These are phyloP conservation scores for Rosa rugosa DNA, from an alignment of 306 rosid genomes.

Conservation along the genomic window DNA sequence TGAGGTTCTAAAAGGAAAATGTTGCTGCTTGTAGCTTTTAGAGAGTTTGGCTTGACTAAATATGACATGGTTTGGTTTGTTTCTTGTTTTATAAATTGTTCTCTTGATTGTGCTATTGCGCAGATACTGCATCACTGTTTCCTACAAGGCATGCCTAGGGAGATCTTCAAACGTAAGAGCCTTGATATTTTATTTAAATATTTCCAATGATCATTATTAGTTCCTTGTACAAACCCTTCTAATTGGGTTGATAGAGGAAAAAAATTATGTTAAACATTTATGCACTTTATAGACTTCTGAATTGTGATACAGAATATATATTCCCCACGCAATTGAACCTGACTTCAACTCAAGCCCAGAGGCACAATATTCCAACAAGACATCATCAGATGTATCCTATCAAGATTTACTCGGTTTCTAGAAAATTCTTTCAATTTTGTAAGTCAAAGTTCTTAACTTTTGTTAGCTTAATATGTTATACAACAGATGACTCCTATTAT, in stretches of 20 bases:
- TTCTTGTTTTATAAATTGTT: no score
- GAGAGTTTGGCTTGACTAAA: no score
- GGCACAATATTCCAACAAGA: conserved; percentile 1
- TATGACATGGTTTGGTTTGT: no score
- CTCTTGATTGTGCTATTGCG: no score
- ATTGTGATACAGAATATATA: neutral
- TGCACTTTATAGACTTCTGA: neutral
- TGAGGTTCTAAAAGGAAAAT: neutral
- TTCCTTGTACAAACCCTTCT: no score
- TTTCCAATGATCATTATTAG: no score
- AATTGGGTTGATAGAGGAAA: neutral
- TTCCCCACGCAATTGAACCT: neutral
- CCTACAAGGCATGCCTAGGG: no score
- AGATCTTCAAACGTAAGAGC: no score
- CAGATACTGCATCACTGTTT: no score
- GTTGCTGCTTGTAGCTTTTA: no score
- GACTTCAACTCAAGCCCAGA: neutral
- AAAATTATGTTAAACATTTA: conserved; percentile 1
- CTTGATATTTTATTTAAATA: no score
- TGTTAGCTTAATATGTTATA: neutral
- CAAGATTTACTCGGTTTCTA: neutral
- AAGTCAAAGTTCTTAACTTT: neutral
- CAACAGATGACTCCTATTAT: neutral
- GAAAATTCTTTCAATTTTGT: neutral
- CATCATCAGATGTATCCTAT: neutral